These are phyloP conservation scores for Sporisorium sorghi DNA, from an alignment of 1,284 basidiomycete genomes.

Conservation along the genomic window DNA sequence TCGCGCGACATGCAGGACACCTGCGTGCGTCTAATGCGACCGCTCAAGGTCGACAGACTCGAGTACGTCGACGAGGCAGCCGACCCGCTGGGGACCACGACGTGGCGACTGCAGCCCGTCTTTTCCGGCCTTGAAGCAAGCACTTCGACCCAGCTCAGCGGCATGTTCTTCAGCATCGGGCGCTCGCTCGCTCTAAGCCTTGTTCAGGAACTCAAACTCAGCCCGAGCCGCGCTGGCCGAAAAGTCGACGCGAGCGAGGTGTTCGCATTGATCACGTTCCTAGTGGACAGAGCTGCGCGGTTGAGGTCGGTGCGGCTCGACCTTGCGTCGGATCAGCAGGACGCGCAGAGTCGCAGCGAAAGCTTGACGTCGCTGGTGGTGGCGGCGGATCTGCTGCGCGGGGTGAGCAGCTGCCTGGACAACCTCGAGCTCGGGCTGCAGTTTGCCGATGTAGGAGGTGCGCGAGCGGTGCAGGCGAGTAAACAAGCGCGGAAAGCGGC, in stretches of 20 bases:
- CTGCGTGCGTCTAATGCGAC: conserved; percentile 4
- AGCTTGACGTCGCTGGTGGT: conserved; percentile 39
- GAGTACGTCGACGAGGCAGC: conserved; percentile 11
- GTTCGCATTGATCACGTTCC: conserved; percentile 18
- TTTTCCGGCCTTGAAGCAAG: conserved; percentile 22
- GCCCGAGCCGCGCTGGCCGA: not conserved
- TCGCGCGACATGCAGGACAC: conserved; percentile 13
- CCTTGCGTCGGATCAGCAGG: not conserved
- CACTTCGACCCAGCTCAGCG: conserved; percentile 23
- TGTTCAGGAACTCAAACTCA: conserved; percentile 8
- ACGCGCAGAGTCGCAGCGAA: not conserved
- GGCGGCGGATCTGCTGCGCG: conserved; percentile 46
- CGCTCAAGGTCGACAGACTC: conserved; percentile 22
- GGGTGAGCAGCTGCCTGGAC: conserved; percentile 38
- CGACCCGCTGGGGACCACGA: not conserved
- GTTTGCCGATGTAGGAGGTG: conserved; percentile 1
- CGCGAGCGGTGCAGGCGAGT: conserved; percentile 11
- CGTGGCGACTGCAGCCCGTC: conserved; percentile 28
- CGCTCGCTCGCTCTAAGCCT: conserved; percentile 17
- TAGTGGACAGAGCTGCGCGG: conserved; percentile 15
- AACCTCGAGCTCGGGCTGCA: conserved; percentile 27
- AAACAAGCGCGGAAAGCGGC: conserved; percentile 46
- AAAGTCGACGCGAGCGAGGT: conserved; percentile 5
- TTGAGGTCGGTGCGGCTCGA: conserved; percentile 14
- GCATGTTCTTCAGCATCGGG: conserved; percentile 29